Evolutionary conservation across 352 stramenopile species (phyloP).

Genomic region (Globisporangium recalcitrans): DNA sequence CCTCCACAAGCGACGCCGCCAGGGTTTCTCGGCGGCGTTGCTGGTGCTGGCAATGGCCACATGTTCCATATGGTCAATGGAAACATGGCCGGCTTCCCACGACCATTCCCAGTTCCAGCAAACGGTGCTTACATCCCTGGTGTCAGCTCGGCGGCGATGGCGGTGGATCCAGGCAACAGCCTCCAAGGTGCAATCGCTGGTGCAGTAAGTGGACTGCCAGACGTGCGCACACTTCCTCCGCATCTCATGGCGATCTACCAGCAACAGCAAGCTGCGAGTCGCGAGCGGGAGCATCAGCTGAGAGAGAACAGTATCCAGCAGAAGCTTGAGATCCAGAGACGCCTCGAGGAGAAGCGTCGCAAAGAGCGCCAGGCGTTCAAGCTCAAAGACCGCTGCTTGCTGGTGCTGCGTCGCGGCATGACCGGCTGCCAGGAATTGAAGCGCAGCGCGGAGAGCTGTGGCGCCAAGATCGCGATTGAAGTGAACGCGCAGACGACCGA

Average conservation of each 20-base stretch:
- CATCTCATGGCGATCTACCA: conserved; percentile 21
- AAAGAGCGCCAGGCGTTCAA: conserved; percentile 42
- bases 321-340: conserved; percentile 13
- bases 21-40: not conserved
- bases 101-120: not conserved
- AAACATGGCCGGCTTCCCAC: not conserved
- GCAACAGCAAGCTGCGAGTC: conserved; percentile 22
- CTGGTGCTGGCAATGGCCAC: not conserved
- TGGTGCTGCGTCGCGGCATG: conserved; percentile 70
- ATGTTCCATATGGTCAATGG: not conserved
- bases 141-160: not conserved
- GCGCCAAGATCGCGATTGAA: conserved; percentile 68
- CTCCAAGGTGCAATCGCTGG: not conserved
- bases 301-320: conserved; percentile 13
- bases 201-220: not conserved
- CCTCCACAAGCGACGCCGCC: conserved; percentile 15
- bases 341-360: conserved; percentile 22
- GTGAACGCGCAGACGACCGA: conserved; percentile 73
- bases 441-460: conserved; percentile 44
- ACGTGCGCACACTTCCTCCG: conserved; percentile 16
- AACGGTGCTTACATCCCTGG: conserved; percentile 1
- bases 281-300: conserved; percentile 14
- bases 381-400: conserved; percentile 49
- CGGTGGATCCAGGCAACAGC: not conserved
- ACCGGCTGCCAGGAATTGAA: conserved; percentile 70